Percentiles rank a stretch among this genome's conserved stretches.
Evolutionary conservation across 192 early-diverging fungal genomes (phyloP).

Genomic region (Rhizophagus prolifer): DNA sequence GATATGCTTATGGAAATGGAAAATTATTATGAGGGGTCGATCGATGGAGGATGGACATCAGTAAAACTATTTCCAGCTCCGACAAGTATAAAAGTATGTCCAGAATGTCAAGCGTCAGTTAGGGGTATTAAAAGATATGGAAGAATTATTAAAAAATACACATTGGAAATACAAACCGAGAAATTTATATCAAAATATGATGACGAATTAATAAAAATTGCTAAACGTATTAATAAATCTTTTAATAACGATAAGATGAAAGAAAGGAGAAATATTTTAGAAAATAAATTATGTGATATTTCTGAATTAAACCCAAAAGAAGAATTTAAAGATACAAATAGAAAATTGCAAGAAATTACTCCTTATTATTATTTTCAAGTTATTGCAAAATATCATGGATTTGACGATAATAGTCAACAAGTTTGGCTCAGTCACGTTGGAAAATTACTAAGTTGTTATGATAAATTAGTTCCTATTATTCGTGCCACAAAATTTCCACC

Average conservation of each 20-base stretch:
- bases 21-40: constrained; percentile 36
- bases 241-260: neutral
- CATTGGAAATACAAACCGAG: constrained; percentile 13
- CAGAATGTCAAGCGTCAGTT: constrained; percentile 1
- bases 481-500: too few relatives aligned
- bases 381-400: too few relatives aligned
- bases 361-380: too few relatives aligned
- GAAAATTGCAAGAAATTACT: too few relatives aligned
- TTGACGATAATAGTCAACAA: too few relatives aligned
- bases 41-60: neutral
- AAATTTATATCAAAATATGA: constrained; percentile 22
- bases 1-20: constrained; percentile 50
- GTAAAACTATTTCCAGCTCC: neutral
- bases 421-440: too few relatives aligned
- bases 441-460: too few relatives aligned
- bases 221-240: neutral
- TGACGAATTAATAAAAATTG: neutral
- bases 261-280: neutral
- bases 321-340: too few relatives aligned
- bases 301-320: neutral
- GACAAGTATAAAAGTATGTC: neutral
- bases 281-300: neutral
- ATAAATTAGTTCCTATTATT: too few relatives aligned
- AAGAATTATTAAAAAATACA: constrained; percentile 20
- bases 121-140: constrained; percentile 21